Percentiles rank a stretch among this genome's conserved stretches.
phyloP scores from a whole-genome alignment of 441 rosid species.

The Mallotus repandus region DNA sequence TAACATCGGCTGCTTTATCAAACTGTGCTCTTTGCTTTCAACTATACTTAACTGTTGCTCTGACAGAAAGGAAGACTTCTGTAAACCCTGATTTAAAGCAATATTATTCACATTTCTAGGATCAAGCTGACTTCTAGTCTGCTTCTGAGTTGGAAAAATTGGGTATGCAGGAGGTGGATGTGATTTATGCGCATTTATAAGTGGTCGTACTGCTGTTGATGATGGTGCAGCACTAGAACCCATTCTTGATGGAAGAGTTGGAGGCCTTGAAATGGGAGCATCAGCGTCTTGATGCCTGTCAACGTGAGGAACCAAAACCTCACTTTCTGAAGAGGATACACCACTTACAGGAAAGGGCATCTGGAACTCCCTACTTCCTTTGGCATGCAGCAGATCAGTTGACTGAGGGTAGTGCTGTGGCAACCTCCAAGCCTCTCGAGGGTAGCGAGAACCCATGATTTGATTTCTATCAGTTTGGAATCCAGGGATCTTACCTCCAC shows the following conservation, averaged over 20 bases:
- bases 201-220: slow-evolving; percentile 51
- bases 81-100: slow-evolving; percentile 43
- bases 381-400: slow-evolving; percentile 36
- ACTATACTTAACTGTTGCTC: slow-evolving; percentile 47
- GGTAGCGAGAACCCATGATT: slow-evolving; percentile 30
- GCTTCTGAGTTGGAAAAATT: slow-evolving; percentile 42
- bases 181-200: slow-evolving; percentile 51
- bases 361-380: slow-evolving; percentile 46
- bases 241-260: slow-evolving; percentile 38
- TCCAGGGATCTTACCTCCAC: slow-evolving; percentile 30
- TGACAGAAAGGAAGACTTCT: slow-evolving; percentile 41
- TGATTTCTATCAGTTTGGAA: slow-evolving; percentile 36
- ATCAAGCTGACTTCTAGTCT: slow-evolving; percentile 42
- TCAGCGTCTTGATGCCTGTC: slow-evolving; percentile 49
- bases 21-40: slow-evolving; percentile 39
- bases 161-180: slow-evolving; percentile 44
- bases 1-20: slow-evolving; percentile 33
- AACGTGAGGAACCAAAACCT: slow-evolving; percentile 32
- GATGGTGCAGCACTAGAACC: slow-evolving; percentile 39
- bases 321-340: slow-evolving; percentile 39
- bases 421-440: slow-evolving; percentile 50
- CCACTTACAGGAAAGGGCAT: slow-evolving; percentile 44
- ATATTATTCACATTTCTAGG: slow-evolving; percentile 40
- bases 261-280: slow-evolving; percentile 40
- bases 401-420: slow-evolving; percentile 39